Conservation (phyloP, 768 basidiomycete genomes). For the Peribolospora kevripleyi region DNA sequence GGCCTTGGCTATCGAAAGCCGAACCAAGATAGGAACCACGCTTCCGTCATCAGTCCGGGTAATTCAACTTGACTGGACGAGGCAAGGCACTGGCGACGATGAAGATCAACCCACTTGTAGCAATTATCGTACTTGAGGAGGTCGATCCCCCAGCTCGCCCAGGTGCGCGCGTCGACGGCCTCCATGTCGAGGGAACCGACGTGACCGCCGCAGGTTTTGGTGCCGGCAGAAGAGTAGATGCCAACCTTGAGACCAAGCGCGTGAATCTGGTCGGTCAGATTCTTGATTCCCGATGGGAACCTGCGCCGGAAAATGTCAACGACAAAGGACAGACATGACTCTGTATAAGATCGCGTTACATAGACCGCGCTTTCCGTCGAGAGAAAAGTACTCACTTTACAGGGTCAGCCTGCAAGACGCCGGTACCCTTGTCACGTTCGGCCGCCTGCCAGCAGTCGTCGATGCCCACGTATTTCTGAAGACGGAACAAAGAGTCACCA, state of each 20-base stretch:
- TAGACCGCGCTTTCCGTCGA: too few relatives aligned
- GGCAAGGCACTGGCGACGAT: too few relatives aligned
- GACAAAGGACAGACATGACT: too few relatives aligned
- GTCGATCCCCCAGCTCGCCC: neutral
- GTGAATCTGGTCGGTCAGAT: conserved; percentile 1
- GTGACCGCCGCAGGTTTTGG: neutral
- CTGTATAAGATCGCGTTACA: too few relatives aligned
- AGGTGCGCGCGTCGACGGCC: neutral
- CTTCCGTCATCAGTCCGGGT: too few relatives aligned
- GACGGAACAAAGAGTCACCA: too few relatives aligned
- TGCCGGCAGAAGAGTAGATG: conserved; percentile 1
- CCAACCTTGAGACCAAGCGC: conserved; percentile 1
- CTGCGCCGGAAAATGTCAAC: too few relatives aligned
- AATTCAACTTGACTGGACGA: too few relatives aligned
- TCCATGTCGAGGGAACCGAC: neutral
- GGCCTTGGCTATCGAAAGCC: neutral
- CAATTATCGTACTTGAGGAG: conserved; percentile 2
- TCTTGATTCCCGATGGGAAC: neutral
- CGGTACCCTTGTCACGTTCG: neutral
- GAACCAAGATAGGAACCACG: too few relatives aligned
- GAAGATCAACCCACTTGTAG: neutral
- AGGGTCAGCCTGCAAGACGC: neutral
- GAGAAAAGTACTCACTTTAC: neutral
- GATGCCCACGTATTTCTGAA: neutral
- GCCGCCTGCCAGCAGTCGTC: conserved; percentile 5